Base-by-base conservation (phyloP, 2,329 filamentous ascomycete genomes). In the Trichoderma koningiopsis region DNA sequence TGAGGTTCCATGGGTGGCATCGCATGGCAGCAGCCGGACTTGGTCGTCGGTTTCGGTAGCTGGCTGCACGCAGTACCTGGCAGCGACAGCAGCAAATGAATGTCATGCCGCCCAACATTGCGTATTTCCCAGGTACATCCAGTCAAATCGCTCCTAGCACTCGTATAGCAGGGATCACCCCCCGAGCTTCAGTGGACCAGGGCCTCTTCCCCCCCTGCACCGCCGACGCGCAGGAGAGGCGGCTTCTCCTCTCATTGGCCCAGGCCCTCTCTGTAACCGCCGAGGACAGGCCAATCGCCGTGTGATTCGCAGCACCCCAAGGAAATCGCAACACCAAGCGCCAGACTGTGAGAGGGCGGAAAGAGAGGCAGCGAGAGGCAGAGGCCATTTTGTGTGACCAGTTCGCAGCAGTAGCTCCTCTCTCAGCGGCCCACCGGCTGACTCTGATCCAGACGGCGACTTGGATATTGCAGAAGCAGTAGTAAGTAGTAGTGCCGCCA, bases 201-300 rank as follows among this genome's bases (percentile, higher is more conserved):
- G 37, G 14, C 47, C 33, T 35, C 33, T 35, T 19, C 35, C 33
- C 24, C 57, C 63, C 52, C 27, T 47, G 62, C 40, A 33, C 35
- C 52, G 31, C 61, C 53, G 55, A 55, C 53, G 68, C 68, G 27
- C 47, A 58, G 63, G 47, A 59, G 70, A 70, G 62, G 74, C 72
- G 76, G 73, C 68, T 73, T 74, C 74, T 49, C 57, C 59, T 66
- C 68, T 77, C 69, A 81, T 82, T 81, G 80, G 80, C 69, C 70
- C 33, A 55, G 63, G 62, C 61, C 53, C 68, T 53, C 64, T 71
- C 73, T 79, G 75, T 82, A 83, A 76, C 81, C 81, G 81, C 81
- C 80, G 77, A 77, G 74, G 58, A 67, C 68, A 73, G 73, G 69
- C 77, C 73, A 78, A 76, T 77, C 73, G 76, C 73, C 71, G 27